Conservation (phyloP, 768 basidiomycete genomes). For the Lactifluus echinatus region DNA sequence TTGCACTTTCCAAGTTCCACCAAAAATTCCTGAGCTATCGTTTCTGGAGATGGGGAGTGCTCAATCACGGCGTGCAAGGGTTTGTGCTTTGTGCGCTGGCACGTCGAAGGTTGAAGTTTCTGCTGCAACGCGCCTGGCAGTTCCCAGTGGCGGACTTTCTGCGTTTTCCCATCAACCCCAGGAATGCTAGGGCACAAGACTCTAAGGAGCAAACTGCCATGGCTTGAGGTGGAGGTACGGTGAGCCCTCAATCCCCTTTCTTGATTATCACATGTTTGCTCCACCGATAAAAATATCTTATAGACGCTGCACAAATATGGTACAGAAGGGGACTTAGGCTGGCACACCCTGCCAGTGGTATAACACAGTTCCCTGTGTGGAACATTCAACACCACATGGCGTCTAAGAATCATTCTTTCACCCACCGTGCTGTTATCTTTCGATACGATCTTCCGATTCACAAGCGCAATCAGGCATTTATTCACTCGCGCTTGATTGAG, state of each 20-base stretch:
- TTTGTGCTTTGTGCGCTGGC: too few relatives aligned
- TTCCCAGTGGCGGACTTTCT: not conserved
- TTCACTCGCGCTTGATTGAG: constrained; percentile 87
- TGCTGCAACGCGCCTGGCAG: not conserved
- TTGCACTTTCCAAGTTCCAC: too few relatives aligned
- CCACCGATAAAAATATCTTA: too few relatives aligned
- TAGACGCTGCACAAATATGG: not conserved
- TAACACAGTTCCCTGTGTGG: constrained; percentile 48
- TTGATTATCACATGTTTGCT: too few relatives aligned
- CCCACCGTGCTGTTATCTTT: constrained; percentile 50
- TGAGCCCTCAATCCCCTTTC: too few relatives aligned
- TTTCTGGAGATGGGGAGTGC: too few relatives aligned
- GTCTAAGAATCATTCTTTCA: not conserved
- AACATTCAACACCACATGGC: not conserved
- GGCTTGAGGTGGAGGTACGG: not conserved
- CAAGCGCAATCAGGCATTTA: constrained; percentile 87
- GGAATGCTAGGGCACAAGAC: not conserved
- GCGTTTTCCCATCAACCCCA: not conserved
- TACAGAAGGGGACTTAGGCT: constrained; percentile 11
- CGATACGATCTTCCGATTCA: constrained; percentile 73
- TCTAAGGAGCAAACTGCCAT: not conserved
- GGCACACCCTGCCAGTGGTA: constrained; percentile 61
- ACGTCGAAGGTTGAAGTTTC: too few relatives aligned
- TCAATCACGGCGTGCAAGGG: not conserved
- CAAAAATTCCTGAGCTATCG: too few relatives aligned